Conservation (phyloP, 345 rosid species). For the Lepidium africanum region DNA sequence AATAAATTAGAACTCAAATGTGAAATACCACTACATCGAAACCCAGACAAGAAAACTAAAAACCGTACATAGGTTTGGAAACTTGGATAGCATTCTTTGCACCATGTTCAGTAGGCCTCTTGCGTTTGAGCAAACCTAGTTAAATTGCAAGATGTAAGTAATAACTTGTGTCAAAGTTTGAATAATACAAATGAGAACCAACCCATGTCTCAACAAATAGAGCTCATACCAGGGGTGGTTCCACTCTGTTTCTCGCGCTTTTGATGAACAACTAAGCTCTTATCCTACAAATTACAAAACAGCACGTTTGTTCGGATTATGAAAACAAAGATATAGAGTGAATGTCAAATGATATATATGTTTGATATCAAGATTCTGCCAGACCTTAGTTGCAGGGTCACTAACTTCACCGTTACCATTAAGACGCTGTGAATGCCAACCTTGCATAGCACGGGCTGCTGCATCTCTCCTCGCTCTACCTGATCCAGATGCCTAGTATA, state of each 20-base stretch:
- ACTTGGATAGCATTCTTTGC: conserved; percentile 41
- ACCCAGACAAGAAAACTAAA: neutral
- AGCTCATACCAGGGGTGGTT: conserved; percentile 45
- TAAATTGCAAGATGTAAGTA: conserved; percentile 7
- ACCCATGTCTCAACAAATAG: neutral
- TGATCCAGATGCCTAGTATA: conserved; percentile 51
- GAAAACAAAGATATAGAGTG: neutral
- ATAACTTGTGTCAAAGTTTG: conserved; percentile 6
- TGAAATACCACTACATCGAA: neutral
- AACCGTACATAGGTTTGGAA: conserved; percentile 55
- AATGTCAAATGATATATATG: conserved; percentile 5
- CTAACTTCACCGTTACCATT: conserved; percentile 66
- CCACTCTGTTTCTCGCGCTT: conserved; percentile 74
- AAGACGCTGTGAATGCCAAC: conserved; percentile 86
- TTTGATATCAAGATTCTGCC: conserved; percentile 9
- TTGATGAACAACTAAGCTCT: conserved; percentile 45
- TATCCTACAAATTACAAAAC: conserved; percentile 42
- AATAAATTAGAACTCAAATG: neutral
- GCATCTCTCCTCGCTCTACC: conserved; percentile 82
- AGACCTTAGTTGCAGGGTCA: conserved; percentile 53
- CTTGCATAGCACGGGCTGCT: conserved; percentile 94
- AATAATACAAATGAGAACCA: neutral
- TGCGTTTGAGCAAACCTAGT: conserved; percentile 74
- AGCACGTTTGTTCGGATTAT: conserved; percentile 13
- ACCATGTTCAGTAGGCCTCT: conserved; percentile 41